These are phyloP conservation scores for Chloris gayana DNA, from an alignment of 176 grass and related monocot genomes.

Conservation along the genomic window DNA sequence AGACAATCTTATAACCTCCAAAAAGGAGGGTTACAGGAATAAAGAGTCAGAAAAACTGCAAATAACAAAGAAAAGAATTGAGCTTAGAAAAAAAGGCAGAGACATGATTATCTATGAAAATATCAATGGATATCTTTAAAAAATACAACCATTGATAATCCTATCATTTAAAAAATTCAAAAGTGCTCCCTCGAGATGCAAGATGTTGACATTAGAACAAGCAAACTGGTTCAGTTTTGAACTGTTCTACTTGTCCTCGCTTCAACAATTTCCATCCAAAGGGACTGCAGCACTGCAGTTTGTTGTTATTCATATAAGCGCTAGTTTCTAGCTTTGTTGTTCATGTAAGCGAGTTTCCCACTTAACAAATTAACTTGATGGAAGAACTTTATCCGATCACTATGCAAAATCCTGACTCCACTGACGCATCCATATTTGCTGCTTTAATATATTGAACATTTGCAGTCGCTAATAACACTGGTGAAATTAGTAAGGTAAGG, in stretches of 20 bases:
- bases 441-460: neutral
- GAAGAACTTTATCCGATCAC: neutral
- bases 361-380: neutral
- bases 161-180: neutral
- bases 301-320: neutral
- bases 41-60: slow-evolving; percentile 20
- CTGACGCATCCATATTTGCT: neutral
- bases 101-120: neutral
- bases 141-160: neutral
- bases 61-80: neutral
- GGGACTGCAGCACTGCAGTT: neutral
- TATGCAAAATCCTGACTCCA: slow-evolving; percentile 17
- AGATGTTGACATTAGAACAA: neutral
- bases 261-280: neutral
- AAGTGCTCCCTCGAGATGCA: neutral
- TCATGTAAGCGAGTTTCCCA: slow-evolving; percentile 6
- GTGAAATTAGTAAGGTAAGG: neutral
- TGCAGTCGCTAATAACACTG: slow-evolving; percentile 3
- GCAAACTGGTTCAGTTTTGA: neutral
- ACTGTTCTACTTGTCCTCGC: neutral
- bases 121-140: neutral
- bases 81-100: neutral
- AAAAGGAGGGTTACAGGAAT: slow-evolving; percentile 18
- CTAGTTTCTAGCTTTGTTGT: slow-evolving; percentile 1
- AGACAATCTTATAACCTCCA: slow-evolving; percentile 92